Evolutionary conservation across 352 stramenopile genomes (phyloP).

Genomic region (Phytopythium kandeliae): DNA sequence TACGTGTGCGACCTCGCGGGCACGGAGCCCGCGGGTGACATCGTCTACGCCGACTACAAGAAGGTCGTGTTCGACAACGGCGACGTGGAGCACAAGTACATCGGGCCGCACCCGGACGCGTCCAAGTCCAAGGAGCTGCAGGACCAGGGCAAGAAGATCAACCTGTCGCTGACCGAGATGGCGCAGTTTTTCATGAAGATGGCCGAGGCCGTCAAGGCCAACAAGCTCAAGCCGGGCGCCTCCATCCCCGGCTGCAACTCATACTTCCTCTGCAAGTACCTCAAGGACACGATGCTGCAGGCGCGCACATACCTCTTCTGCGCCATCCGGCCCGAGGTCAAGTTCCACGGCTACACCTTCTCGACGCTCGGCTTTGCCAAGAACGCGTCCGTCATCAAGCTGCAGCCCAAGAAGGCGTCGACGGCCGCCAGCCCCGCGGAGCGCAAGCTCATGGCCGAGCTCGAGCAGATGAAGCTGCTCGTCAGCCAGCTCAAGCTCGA

Average conservation of each 20-base stretch:
- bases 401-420: constrained; percentile 93
- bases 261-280: constrained; percentile 95
- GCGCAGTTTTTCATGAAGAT: constrained; percentile 98
- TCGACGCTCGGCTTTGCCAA: constrained; percentile 93
- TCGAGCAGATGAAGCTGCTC: constrained; percentile 92
- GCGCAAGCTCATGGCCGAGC: constrained; percentile 91
- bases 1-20: constrained; percentile 94
- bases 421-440: constrained; percentile 87
- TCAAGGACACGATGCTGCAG: constrained; percentile 96
- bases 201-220: constrained; percentile 91
- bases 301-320: constrained; percentile 92
- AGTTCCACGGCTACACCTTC: constrained; percentile 92
- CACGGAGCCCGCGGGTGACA: constrained; percentile 91
- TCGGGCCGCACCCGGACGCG: constrained; percentile 85
- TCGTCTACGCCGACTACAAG: constrained; percentile 93
- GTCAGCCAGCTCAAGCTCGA: constrained; percentile 79
- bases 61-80: constrained; percentile 89
- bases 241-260: constrained; percentile 93
- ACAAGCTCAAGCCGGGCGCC: constrained; percentile 92
- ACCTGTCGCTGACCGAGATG: constrained; percentile 94
- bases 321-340: constrained; percentile 91
- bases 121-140: constrained; percentile 93
- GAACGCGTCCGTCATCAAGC: constrained; percentile 93
- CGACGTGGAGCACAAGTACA: constrained; percentile 90
- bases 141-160: constrained; percentile 96